Percentiles rank a stretch among this genome's conserved stretches.
Conservation (phyloP, 805 yeast genomes). For the Metschnikowia sp. region DNA sequence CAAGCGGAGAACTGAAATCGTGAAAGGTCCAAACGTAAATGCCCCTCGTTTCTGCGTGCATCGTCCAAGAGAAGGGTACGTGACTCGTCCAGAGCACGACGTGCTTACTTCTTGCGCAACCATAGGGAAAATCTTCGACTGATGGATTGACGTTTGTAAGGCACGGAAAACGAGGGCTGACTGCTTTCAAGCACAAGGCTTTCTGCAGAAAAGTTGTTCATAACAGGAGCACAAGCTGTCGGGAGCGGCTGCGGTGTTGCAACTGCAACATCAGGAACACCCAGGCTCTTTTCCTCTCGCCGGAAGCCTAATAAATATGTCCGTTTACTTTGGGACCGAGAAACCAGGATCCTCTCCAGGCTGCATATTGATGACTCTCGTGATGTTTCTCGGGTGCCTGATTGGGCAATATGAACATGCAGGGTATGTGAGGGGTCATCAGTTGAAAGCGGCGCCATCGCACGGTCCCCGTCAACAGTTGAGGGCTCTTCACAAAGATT, state of each 20-base stretch:
- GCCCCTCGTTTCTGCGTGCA: not conserved
- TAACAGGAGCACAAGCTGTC: not conserved
- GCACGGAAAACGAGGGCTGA: not conserved
- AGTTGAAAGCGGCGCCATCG: too few species aligned
- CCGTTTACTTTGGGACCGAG: not conserved
- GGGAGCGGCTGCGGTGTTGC: not conserved
- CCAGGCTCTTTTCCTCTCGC: not conserved
- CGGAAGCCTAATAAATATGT: constrained; percentile 6
- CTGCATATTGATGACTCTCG: not conserved
- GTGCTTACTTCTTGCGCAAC: constrained; percentile 1
- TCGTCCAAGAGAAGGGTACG: not conserved
- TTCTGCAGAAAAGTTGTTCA: not conserved
- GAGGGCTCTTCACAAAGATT: not conserved
- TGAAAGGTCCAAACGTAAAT: not conserved
- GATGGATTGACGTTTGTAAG: constrained; percentile 4
- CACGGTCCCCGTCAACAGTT: not conserved
- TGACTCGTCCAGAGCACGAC: not conserved
- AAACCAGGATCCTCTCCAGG: not conserved
- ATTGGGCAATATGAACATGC: not conserved
- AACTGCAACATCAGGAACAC: not conserved
- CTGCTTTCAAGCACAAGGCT: not conserved
- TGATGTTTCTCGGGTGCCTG: not conserved
- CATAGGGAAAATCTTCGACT: constrained; percentile 9
- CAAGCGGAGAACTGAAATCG: constrained; percentile 3
- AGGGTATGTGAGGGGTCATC: not conserved